Conservation (phyloP, 352 stramenopile genomes). For the Phytopythium cucurbitacearum region DNA sequence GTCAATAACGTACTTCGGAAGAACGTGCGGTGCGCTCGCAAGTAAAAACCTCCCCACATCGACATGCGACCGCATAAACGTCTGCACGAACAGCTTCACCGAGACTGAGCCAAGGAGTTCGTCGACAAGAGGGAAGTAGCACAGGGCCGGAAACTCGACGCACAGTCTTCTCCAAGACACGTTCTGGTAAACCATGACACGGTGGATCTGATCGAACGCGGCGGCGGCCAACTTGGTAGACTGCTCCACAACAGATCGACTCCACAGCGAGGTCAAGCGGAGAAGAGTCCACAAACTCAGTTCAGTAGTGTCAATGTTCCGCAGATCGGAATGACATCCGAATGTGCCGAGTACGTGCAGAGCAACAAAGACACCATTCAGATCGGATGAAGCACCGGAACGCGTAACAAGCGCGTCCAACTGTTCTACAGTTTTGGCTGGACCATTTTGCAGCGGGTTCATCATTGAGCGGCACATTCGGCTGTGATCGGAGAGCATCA, state of each 20-base stretch:
- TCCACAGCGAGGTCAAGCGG: constrained; percentile 49
- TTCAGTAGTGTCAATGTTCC: constrained; percentile 25
- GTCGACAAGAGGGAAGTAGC: constrained; percentile 56
- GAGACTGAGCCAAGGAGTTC: constrained; percentile 35
- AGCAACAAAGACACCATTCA: constrained; percentile 13
- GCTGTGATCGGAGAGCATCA: too few relatives aligned
- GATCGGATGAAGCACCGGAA: constrained; percentile 26
- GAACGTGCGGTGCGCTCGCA: constrained; percentile 43
- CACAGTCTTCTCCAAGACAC: constrained; percentile 57
- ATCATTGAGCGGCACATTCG: too few relatives aligned
- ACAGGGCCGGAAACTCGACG: constrained; percentile 42
- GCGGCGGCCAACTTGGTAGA: constrained; percentile 16
- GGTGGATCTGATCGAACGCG: constrained; percentile 45
- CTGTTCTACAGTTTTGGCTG: constrained; percentile 16
- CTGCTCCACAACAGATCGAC: constrained; percentile 24
- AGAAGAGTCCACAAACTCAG: constrained; percentile 51
- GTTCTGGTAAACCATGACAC: constrained; percentile 32
- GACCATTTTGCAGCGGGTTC: background rate
- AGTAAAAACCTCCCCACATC: constrained; percentile 36
- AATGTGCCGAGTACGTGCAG: constrained; percentile 32
- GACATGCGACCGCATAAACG: constrained; percentile 47
- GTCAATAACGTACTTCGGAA: constrained; percentile 58
- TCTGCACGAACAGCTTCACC: constrained; percentile 45
- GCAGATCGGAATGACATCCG: constrained; percentile 31
- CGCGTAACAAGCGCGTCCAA: constrained; percentile 25